phyloP scores from a whole-genome alignment of 768 basidiomycete genomes.

The Hygrophoropsis aurantiaca region DNA sequence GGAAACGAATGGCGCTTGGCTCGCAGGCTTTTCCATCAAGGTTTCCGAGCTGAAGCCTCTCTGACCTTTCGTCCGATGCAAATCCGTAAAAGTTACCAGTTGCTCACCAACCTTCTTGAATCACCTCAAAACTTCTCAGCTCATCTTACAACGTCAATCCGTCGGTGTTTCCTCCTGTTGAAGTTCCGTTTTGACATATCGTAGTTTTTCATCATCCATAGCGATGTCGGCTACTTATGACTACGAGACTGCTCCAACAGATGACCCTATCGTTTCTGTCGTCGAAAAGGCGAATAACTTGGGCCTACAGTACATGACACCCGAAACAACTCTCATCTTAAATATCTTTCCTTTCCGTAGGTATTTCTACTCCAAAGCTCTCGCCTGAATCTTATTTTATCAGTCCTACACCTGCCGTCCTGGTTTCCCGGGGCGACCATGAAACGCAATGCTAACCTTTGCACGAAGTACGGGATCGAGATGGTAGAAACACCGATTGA shows the following conservation, averaged over 20 bases:
- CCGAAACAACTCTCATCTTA: slow-evolving; percentile 1
- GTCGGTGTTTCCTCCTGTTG: too few relatives aligned
- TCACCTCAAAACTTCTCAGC: background rate
- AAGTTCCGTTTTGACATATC: background rate
- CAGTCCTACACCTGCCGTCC: slow-evolving; percentile 16
- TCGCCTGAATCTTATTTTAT: background rate
- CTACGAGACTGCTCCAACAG: background rate
- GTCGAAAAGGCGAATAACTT: background rate
- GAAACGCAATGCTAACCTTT: background rate
- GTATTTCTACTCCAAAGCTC: background rate
- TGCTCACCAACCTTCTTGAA: background rate
- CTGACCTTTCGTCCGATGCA: background rate
- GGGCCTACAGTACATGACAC: slow-evolving; percentile 1
- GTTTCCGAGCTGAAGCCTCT: background rate
- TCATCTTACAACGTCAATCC: too few relatives aligned
- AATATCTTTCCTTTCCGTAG: slow-evolving; percentile 4
- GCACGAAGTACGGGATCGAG: background rate
- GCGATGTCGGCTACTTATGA: slow-evolving; percentile 3
- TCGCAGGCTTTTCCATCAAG: slow-evolving; percentile 3
- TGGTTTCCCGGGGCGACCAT: slow-evolving; percentile 8
- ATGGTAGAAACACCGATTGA: slow-evolving; percentile 34
- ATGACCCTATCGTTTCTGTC: background rate
- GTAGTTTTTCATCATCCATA: slow-evolving; percentile 1
- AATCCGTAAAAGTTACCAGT: background rate
- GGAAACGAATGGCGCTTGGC: background rate